A percentile compares a stretch with the other conserved stretches of the same genome.
Evolutionary conservation across 164 flowering plant species (phyloP).

Genomic region (Aristolochia contorta): DNA sequence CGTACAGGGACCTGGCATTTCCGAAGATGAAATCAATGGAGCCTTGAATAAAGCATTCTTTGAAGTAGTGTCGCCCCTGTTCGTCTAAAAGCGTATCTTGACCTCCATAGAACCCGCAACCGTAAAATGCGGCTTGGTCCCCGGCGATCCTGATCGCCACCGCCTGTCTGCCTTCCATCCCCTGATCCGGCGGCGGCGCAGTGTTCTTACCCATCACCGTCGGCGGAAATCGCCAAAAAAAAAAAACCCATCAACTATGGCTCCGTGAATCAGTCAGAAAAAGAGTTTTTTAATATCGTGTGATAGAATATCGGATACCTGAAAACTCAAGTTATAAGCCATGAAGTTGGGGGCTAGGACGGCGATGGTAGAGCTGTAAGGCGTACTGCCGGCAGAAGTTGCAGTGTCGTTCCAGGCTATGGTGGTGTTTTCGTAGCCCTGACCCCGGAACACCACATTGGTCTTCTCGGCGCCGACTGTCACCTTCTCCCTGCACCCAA

Average conservation of each 20-base stretch:
- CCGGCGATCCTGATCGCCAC: conserved; percentile 63
- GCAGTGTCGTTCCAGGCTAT: conserved; percentile 85
- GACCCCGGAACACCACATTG: conserved; percentile 62
- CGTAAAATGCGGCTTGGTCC: conserved; percentile 68
- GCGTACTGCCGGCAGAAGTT: conserved; percentile 70
- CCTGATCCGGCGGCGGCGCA: conserved; percentile 61
- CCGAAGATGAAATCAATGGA: conserved; percentile 88
- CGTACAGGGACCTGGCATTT: conserved; percentile 50
- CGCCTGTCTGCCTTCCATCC: conserved; percentile 62
- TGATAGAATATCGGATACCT: conserved; percentile 23
- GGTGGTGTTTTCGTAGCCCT: conserved; percentile 47
- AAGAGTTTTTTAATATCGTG: too few relatives aligned
- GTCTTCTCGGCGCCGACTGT: conserved; percentile 42
- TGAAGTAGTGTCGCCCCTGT: conserved; percentile 58
- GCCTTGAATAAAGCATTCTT: conserved; percentile 62
- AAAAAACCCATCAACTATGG: too few relatives aligned
- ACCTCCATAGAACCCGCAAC: conserved; percentile 82
- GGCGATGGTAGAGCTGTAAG: conserved; percentile 43
- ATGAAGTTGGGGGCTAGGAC: conserved; percentile 52
- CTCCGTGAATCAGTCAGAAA: too few relatives aligned
- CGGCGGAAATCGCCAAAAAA: too few relatives aligned
- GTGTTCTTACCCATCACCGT: conserved; percentile 37
- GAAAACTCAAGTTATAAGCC: conserved; percentile 72
- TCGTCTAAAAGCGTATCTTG: conserved; percentile 82
- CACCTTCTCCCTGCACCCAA: conserved; percentile 70